These are phyloP conservation scores for Albophoma yamanashiensis DNA, from an alignment of 2,329 filamentous ascomycete genomes.

Conservation along the genomic window DNA sequence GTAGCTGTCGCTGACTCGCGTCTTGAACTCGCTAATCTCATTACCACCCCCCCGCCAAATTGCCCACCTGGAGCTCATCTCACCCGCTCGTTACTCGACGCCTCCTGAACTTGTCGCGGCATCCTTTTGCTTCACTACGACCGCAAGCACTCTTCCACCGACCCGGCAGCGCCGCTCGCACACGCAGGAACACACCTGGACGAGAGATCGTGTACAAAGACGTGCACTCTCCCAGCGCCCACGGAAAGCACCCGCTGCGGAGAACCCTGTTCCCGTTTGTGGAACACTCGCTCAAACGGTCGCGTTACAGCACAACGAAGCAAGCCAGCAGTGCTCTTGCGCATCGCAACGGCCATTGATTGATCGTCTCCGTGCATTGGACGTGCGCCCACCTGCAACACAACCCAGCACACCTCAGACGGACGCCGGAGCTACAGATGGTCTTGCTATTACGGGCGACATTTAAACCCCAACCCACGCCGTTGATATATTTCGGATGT, in stretches of 20 bases:
- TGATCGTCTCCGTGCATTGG: background rate
- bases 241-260: background rate
- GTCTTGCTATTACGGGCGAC: background rate
- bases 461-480: constrained; percentile 3
- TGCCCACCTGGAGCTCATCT: background rate
- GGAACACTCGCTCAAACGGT: background rate
- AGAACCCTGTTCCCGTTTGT: background rate
- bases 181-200: background rate
- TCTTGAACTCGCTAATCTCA: background rate
- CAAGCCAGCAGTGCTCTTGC: background rate
- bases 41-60: background rate
- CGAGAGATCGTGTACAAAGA: background rate
- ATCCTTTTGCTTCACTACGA: background rate
- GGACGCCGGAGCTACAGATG: background rate
- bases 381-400: background rate
- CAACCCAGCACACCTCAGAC: background rate
- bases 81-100: background rate
- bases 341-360: background rate
- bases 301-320: background rate
- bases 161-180: background rate
- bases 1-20: background rate
- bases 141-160: background rate
- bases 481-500: background rate
- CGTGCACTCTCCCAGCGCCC: background rate
- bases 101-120: background rate